A percentile compares a stretch with the other conserved stretches of the same genome.
These are phyloP conservation scores for Sherardia arvensis DNA, from an alignment of 257 asterid species.

Conservation along the genomic window DNA sequence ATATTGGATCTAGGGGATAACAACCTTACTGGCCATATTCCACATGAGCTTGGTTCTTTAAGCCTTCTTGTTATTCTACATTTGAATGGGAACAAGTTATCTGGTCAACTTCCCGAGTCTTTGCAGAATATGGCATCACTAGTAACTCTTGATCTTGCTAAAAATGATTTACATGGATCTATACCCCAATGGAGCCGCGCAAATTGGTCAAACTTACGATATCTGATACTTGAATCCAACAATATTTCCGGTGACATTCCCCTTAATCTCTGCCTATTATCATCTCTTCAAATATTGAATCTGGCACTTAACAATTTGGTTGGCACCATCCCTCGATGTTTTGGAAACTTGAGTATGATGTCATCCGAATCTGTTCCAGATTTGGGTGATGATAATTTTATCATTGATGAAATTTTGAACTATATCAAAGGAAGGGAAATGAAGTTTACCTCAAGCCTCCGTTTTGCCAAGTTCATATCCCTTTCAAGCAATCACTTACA, in stretches of 20 bases:
- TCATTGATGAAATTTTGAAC: not conserved
- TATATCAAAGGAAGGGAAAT: not conserved
- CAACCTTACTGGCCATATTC: constrained; percentile 12
- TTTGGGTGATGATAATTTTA: not conserved
- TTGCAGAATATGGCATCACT: not conserved
- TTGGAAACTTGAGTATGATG: not conserved
- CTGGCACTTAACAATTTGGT: not conserved
- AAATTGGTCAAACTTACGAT: not conserved
- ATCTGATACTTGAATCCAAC: not conserved
- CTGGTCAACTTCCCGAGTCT: not conserved
- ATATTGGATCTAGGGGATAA: constrained; percentile 11
- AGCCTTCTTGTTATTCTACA: not conserved
- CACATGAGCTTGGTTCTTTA: constrained; percentile 14
- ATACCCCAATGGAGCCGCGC: not conserved
- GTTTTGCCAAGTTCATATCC: not conserved
- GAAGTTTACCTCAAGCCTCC: not conserved
- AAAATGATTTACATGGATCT: not conserved
- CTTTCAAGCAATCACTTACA: not conserved
- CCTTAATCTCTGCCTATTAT: not conserved
- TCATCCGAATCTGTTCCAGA: not conserved
- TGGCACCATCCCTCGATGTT: not conserved
- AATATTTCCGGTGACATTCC: not conserved
- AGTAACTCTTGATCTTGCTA: not conserved
- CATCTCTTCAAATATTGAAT: not conserved
- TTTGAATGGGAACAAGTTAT: not conserved